Conservation (phyloP, 371 early-diverging fungal genomes). For the Parasitella parasitica region DNA sequence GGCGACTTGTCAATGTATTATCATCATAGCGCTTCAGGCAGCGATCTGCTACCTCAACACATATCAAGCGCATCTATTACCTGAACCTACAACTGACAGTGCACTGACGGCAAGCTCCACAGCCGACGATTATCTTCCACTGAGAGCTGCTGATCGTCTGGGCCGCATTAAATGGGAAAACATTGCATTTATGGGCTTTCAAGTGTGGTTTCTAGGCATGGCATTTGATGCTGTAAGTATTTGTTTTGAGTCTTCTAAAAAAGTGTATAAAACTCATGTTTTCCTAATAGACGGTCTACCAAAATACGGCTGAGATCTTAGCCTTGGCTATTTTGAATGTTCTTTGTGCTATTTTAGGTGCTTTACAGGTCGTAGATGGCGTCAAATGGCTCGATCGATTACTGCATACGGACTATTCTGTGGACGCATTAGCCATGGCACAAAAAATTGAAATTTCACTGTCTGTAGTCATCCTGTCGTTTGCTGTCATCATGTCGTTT, state of each 20-base stretch:
- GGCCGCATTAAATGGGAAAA: constrained; percentile 34
- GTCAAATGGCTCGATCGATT: constrained; percentile 38
- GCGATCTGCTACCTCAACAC: constrained; percentile 24
- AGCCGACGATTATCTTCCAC: neutral
- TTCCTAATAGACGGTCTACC: constrained; percentile 38
- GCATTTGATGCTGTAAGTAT: constrained; percentile 46
- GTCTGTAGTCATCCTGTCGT: constrained; percentile 23
- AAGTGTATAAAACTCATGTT: neutral
- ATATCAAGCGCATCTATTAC: constrained; percentile 16
- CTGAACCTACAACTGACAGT: constrained; percentile 10
- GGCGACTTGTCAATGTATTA: constrained; percentile 23
- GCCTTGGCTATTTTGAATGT: constrained; percentile 41
- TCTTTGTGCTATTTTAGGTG: constrained; percentile 45
- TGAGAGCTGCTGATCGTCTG: constrained; percentile 18
- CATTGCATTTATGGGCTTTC: constrained; percentile 32
- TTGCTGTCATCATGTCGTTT: constrained; percentile 31
- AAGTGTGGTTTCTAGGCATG: constrained; percentile 30
- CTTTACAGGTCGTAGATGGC: constrained; percentile 48
- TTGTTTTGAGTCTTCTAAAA: neutral
- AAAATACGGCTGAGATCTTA: constrained; percentile 41
- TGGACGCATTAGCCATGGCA: constrained; percentile 21
- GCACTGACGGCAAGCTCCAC: constrained; percentile 10
- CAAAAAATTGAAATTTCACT: constrained; percentile 33
- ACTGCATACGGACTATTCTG: constrained; percentile 13
- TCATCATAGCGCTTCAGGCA: constrained; percentile 22